Evolutionary conservation across 2,329 filamentous ascomycete genomes (phyloP), one percentile per base, ranked within the genome.

Genomic region (Aureobasidium subglaciale): DNA sequence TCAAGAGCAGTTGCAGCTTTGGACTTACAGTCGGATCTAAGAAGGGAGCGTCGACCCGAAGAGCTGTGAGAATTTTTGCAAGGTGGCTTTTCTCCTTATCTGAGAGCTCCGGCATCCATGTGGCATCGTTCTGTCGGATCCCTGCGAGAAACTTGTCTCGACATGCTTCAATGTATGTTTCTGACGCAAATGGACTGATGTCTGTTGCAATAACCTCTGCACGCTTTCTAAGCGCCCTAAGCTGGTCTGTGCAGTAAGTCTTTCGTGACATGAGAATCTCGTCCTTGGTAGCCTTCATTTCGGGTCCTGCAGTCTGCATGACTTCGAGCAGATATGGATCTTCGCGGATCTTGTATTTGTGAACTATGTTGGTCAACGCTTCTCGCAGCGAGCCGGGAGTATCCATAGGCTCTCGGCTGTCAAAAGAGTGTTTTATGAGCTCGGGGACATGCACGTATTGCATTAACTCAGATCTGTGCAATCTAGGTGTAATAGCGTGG

Each of bases 391-490:
- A 41, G 18, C 18, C 10, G 6, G 18, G 24, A 9, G n/a, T 15
- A 9, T 56, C 37, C 5, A 16, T 16, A 11, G 16, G 25, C 6
- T 42, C 29, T 7, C 20, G 18, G 9, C n/a, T 37, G 7, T 35
- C 8, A 18, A 45, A 57, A 5, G 46, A 27, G 2, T 16, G 30
- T 27, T 64, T 70, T 8, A 67, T 54, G 30, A 90, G 69, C 9
- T 73, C 65, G 1, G 90, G 90, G n/a, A 75, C 80, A 61, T 89
- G 84, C 2, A 87, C 83, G 62, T 83, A 77, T 16, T 74, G 73
- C n/a, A 87, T 67, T 3, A 95, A 78, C 60, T 93, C 87, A 11
- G 81, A 78, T 2, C 86, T 79, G 64, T 91, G 81, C 1, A 78
- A 63, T 2, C 80, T 85, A 0, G 90, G 90, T 1, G 85, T 85